phyloP scores from a whole-genome alignment of 2,329 filamentous ascomycete genomes.

The Fusarium sp. region DNA sequence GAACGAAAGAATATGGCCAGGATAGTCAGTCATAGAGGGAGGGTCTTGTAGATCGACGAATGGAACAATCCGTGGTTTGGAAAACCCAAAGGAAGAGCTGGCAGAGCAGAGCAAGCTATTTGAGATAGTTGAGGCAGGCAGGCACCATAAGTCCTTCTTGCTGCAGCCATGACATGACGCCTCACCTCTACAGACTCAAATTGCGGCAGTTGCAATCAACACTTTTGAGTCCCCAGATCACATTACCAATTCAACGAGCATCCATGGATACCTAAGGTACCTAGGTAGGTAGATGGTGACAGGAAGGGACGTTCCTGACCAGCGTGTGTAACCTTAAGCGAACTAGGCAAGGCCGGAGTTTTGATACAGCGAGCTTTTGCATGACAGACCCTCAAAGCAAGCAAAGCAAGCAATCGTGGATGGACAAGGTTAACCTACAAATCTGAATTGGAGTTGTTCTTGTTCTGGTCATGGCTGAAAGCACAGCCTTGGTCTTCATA shows the following conservation, averaged over 20 bases:
- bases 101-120: neutral
- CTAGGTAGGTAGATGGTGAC: neutral
- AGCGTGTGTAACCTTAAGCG: constrained; percentile 23
- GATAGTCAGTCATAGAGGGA: neutral
- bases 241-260: constrained; percentile 1
- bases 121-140: constrained; percentile 4
- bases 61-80: constrained; percentile 3
- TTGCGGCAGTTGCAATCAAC: constrained; percentile 1
- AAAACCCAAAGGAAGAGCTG: neutral
- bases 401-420: neutral
- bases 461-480: constrained; percentile 86
- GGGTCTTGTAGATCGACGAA: neutral
- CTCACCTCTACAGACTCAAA: constrained; percentile 3
- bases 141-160: constrained; percentile 19
- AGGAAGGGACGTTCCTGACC: constrained; percentile 9
- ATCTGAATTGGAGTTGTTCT: constrained; percentile 61
- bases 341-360: constrained; percentile 14
- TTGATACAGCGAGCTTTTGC: constrained; percentile 17
- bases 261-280: neutral
- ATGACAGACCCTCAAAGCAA: constrained; percentile 9
- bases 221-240: neutral
- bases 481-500: constrained; percentile 92
- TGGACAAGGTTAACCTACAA: constrained; percentile 55
- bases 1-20: constrained; percentile 4
- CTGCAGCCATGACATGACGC: constrained; percentile 3